phyloP scores from a whole-genome alignment of 768 basidiomycete genomes.

The Daedaleopsis nitida region DNA sequence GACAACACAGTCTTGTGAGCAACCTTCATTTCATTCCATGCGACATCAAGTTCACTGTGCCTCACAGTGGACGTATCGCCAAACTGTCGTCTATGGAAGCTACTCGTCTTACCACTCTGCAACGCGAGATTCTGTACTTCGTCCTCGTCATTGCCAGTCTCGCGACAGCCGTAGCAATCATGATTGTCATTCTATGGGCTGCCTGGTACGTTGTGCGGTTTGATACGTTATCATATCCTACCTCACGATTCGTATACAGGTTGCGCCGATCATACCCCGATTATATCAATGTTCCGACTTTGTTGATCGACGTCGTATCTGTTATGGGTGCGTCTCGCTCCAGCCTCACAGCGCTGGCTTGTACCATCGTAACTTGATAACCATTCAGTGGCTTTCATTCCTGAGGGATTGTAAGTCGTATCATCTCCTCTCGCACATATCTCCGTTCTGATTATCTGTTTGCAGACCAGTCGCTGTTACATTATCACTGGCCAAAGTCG shows the following conservation, averaged over 20 bases:
- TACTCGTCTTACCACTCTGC: conserved; percentile 44
- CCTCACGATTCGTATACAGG: conserved; percentile 29
- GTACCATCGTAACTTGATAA: background rate
- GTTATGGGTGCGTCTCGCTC: conserved; percentile 29
- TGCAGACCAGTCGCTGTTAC: conserved; percentile 53
- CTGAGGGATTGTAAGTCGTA: conserved; percentile 44
- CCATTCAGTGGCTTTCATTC: conserved; percentile 44
- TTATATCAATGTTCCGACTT: conserved; percentile 49
- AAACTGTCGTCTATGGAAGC: conserved; percentile 6
- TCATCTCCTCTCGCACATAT: background rate
- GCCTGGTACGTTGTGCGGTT: conserved; percentile 33
- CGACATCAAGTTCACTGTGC: background rate
- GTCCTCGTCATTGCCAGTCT: conserved; percentile 52
- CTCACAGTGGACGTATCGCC: conserved; percentile 21
- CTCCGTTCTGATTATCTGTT: background rate
- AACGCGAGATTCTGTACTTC: conserved; percentile 56
- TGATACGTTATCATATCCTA: conserved; percentile 1
- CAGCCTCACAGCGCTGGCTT: background rate
- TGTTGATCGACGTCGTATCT: conserved; percentile 58
- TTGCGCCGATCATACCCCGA: conserved; percentile 37
- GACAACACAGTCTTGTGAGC: conserved; percentile 45
- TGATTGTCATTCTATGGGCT: conserved; percentile 49
- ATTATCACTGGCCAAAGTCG: conserved; percentile 41
- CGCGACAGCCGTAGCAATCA: conserved; percentile 44
- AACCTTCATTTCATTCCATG: background rate